Percentiles rank a stretch among this genome's conserved stretches.
Evolutionary conservation across 2,329 filamentous ascomycete genomes (phyloP).

Genomic region (Thielaviopsis ethacetica): DNA sequence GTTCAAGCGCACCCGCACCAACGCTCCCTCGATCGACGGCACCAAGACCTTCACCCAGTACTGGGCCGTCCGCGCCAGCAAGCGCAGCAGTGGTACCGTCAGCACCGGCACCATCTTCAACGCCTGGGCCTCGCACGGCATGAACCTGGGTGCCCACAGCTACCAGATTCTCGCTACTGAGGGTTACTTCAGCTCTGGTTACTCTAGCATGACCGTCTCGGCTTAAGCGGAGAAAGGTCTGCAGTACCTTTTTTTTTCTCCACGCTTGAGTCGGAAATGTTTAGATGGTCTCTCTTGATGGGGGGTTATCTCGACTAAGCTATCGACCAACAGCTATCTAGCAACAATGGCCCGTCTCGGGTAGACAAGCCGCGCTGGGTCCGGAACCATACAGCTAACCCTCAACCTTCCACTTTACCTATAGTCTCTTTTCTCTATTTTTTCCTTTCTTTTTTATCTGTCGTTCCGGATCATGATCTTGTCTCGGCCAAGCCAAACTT

Average conservation of each 20-base stretch:
- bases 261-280: not conserved
- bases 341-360: too few species aligned
- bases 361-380: too few species aligned
- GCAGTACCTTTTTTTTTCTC: not conserved
- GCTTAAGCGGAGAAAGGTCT: not conserved
- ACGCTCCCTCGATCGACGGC: slow-evolving; percentile 32
- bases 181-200: slow-evolving; percentile 34
- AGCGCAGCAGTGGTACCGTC: slow-evolving; percentile 34
- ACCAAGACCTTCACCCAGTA: slow-evolving; percentile 35
- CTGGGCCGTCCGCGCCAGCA: slow-evolving; percentile 32
- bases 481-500: too few species aligned
- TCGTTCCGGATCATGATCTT: too few species aligned
- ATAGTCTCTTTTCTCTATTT: too few species aligned
- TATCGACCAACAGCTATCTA: too few species aligned
- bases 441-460: too few species aligned
- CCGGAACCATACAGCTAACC: too few species aligned
- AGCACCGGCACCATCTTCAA: slow-evolving; percentile 34
- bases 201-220: slow-evolving; percentile 29
- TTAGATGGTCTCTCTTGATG: not conserved
- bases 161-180: slow-evolving; percentile 40
- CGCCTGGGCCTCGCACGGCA: slow-evolving; percentile 32
- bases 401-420: too few species aligned
- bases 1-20: slow-evolving; percentile 21
- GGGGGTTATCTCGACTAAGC: too few species aligned
- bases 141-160: slow-evolving; percentile 31